Percentiles rank a stretch among this genome's conserved stretches.
These are phyloP conservation scores for Agaricales sp. DNA, from an alignment of 1,284 basidiomycete genomes.

Conservation along the genomic window DNA sequence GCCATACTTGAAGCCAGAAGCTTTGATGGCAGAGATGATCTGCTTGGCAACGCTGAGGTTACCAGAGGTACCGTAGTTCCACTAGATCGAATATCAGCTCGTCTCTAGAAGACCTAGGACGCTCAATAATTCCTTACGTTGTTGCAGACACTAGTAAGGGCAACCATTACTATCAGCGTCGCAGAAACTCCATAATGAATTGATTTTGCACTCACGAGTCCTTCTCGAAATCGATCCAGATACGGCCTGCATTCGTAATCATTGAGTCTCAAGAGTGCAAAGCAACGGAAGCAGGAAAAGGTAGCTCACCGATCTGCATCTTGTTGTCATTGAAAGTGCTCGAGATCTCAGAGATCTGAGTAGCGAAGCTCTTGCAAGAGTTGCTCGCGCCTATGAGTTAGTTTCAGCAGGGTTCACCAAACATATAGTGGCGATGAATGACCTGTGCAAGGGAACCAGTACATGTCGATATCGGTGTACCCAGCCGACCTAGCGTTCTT, in stretches of 20 bases:
- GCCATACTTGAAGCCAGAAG: constrained; percentile 15
- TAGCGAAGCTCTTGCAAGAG: constrained; percentile 15
- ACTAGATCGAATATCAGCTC: constrained; percentile 8
- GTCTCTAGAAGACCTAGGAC: too few species aligned
- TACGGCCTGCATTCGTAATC: constrained; percentile 1
- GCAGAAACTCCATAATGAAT: neutral
- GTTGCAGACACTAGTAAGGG: constrained; percentile 10
- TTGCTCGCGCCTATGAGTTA: constrained; percentile 8
- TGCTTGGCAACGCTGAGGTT: constrained; percentile 14
- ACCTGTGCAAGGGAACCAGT: constrained; percentile 18
- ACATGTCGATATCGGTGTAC: constrained; percentile 16
- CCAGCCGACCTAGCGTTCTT: constrained; percentile 16
- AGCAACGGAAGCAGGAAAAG: too few species aligned
- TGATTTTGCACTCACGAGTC: too few species aligned
- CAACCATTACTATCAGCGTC: neutral
- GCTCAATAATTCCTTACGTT: constrained; percentile 12
- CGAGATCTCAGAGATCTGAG: constrained; percentile 13
- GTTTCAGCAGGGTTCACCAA: neutral
- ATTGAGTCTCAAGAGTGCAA: neutral
- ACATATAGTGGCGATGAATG: neutral
- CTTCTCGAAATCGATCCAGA: constrained; percentile 17
- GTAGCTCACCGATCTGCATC: constrained; percentile 14
- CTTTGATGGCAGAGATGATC: constrained; percentile 15
- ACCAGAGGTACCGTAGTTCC: constrained; percentile 16
- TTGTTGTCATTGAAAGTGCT: constrained; percentile 13